These are phyloP conservation scores for Butyriboletus loyo DNA, from an alignment of 768 basidiomycete species.

Conservation along the genomic window DNA sequence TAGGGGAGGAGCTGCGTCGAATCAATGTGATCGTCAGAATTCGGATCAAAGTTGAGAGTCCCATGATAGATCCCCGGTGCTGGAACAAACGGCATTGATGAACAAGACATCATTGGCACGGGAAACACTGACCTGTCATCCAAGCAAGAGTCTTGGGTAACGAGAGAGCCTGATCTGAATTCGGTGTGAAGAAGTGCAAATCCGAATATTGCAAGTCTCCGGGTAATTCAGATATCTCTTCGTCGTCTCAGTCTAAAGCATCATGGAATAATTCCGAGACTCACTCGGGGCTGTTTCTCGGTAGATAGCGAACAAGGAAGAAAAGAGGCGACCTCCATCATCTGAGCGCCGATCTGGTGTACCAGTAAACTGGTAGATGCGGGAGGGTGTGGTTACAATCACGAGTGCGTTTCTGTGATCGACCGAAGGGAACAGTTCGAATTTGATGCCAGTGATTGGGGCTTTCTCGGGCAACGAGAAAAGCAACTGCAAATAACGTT, in stretches of 20 bases:
- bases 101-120: background rate
- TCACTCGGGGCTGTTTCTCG: conserved; percentile 79
- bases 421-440: conserved; percentile 67
- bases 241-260: conserved; percentile 20
- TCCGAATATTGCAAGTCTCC: conserved; percentile 74
- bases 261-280: conserved; percentile 24
- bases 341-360: conserved; percentile 62
- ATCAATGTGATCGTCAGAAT: conserved; percentile 74
- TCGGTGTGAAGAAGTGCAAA: conserved; percentile 73
- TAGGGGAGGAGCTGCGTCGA: conserved; percentile 78
- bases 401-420: conserved; percentile 66
- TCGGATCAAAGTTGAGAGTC: conserved; percentile 62
- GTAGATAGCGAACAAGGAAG: conserved; percentile 68
- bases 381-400: conserved; percentile 78
- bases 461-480: conserved; percentile 79
- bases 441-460: conserved; percentile 81
- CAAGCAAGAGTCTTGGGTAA: conserved; percentile 79
- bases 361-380: conserved; percentile 90
- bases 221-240: conserved; percentile 90
- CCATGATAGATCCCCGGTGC: conserved; percentile 91
- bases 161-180: conserved; percentile 65
- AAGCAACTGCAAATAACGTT: conserved; percentile 70
- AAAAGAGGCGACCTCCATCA: conserved; percentile 74
- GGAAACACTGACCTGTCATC: conserved; percentile 70
- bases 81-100: conserved; percentile 26